Base-by-base conservation (phyloP, 495 filamentous ascomycete genomes). In the Annulohypoxylon nitens region DNA sequence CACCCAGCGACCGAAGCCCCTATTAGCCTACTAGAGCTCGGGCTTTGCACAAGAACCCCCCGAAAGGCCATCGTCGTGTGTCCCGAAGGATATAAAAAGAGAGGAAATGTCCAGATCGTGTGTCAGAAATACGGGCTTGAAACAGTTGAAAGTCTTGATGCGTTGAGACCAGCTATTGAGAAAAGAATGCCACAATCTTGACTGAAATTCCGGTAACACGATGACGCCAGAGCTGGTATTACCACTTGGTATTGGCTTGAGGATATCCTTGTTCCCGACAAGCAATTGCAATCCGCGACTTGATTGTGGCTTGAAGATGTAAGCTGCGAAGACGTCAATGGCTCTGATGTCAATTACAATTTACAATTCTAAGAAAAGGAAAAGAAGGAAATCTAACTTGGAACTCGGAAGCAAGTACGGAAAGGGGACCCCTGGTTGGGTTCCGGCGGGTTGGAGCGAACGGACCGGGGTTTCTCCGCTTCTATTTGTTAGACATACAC, bases 41-140 rank as follows among this genome's bases (percentile, higher is more conserved):
- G 88, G 0, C 79, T 91, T 16, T 85, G 75, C 59, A 86, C 84
- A 10, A 71, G 72, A 6, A 67, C 73, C 2, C 77, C 73, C 2
- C 77, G 76, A 43, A 88, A 88, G 73, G 78, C 80, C 4, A 79
- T 90, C 7, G 88, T 88, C 11, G 79, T 82, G 14, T 88, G 86
- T 67, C 81, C 84, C 7, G 74, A 80, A 71, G 84, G 83, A 0
- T 91, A 87, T 71, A 83, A 74, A 81, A 89, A 87, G 75, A 81
- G 81, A 47, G 87, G 87, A 7, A 89, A 90, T 73, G 84, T 90
- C 43, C 79, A 85, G 57, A 78, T 89, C 51, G 82, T 90, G 20
- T 87, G 86, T 53, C 70, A 81, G 73, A 82, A 73, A 60, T 82
- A 81, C 37, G 81, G 81, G 3, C 62, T 87, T 14, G 71, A 79